Base-by-base conservation (phyloP, 2,329 filamentous ascomycete species). In the Trichothecium roseum region DNA sequence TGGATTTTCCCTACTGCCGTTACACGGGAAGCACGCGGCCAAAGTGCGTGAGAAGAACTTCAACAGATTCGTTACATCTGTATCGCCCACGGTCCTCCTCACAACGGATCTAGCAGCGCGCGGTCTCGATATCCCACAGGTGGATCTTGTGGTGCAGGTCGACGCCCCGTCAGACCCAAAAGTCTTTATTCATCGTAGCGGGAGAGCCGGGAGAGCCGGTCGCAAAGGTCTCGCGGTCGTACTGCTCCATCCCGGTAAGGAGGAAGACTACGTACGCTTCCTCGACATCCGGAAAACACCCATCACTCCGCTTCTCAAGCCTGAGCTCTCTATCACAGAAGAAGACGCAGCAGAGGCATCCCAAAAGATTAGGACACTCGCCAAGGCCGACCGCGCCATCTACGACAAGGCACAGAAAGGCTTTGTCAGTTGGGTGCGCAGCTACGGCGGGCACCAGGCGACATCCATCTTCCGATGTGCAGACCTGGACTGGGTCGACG, bases 61-160 rank as follows among this genome's bases (percentile, higher is more conserved):
- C 47, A 71, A 73, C 43, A 78, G 75, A 39, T 96, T 95, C 52
- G 65, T 84, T 16, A 79, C 78, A 37, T 77, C 84, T 2, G 72
- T 82, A 2, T 74, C 75, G 1, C 84, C 88, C 0, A 80, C 82
- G 2, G 72, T 98, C 24, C 74, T 98, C 9, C 67, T 98, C 6
- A 96, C 89, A 6, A 96, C 91, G 14, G 89, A 96, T 53, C 78
- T 96, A 18, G 86, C 89, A 3, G 85, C 89, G 3, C 77, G 89
- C 40, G 89, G 89, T 12, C 72, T 96, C 4, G 89, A 96, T 54
- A 91, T 95, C 37, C 87, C 88, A 0, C 78, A 87, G 38, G 87
- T 95, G 28, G 89, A 95, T 52, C 69, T 95, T 2, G 88, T 95
- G 4, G 73, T 94, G 1, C 89, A 95, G 53, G 68, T 95, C 30